Conservation (phyloP, 192 early-diverging fungal genomes). For the Spizellomyces punctatus region DNA sequence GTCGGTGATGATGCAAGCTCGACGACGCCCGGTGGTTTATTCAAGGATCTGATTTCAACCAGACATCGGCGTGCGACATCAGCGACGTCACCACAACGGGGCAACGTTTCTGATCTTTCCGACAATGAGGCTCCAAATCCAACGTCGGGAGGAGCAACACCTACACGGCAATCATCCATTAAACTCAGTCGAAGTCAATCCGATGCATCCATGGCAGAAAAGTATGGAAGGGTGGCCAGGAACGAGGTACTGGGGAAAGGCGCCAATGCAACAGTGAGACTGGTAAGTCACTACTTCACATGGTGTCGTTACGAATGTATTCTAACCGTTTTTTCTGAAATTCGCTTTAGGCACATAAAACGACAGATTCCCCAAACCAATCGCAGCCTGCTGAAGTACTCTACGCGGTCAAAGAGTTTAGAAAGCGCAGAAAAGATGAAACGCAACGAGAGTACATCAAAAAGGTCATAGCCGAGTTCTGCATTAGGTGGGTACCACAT, state of each 20-base stretch:
- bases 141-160: not conserved
- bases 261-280: constrained; percentile 50
- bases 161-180: not conserved
- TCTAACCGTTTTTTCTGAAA: too few relatives aligned
- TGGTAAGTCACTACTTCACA: constrained; percentile 35
- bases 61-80: constrained; percentile 12
- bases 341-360: constrained; percentile 20
- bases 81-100: not conserved
- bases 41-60: constrained; percentile 14
- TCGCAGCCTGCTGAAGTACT: constrained; percentile 42
- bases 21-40: not conserved
- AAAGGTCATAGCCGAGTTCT: constrained; percentile 94
- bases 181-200: constrained; percentile 29
- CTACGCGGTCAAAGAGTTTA: constrained; percentile 93
- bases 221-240: constrained; percentile 47
- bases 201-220: constrained; percentile 50
- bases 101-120: constrained; percentile 2
- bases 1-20: not conserved
- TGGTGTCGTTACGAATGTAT: not conserved
- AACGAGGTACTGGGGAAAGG: constrained; percentile 52
- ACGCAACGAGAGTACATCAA: constrained; percentile 92
- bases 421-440: constrained; percentile 83
- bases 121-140: not conserved
- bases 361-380: not conserved
- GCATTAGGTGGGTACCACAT: constrained; percentile 67